A percentile compares a stretch with the other conserved stretches of the same genome.
Evolutionary conservation across 176 grass and related monocot genomes (phyloP).

Genomic region (Carex cristatella): DNA sequence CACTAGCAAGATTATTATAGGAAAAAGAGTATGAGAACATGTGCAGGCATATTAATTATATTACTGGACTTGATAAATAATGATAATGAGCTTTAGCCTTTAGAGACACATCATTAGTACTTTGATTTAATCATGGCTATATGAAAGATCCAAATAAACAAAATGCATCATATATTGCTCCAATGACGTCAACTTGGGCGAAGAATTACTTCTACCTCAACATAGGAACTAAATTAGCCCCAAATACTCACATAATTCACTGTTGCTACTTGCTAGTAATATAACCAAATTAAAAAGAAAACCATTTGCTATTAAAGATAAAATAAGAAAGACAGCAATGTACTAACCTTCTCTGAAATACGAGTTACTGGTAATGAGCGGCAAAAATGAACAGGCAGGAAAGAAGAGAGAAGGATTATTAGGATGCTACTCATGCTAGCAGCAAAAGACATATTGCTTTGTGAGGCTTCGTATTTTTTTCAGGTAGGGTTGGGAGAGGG

Average conservation of each 20-base stretch:
- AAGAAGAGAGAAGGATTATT: not conserved
- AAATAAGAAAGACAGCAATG: not conserved
- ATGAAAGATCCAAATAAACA: not conserved
- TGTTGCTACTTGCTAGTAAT: not conserved
- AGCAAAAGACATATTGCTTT: slow-evolving; percentile 10
- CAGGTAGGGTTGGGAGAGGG: too few relatives aligned
- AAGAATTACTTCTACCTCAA: not conserved
- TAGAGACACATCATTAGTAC: not conserved
- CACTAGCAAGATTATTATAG: not conserved
- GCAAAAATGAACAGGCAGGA: not conserved
- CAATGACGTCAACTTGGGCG: not conserved
- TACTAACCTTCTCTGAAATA: not conserved
- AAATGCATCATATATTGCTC: not conserved
- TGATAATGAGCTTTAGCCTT: not conserved
- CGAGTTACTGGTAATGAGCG: not conserved
- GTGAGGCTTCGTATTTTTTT: not conserved
- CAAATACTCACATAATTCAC: not conserved
- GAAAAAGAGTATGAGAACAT: not conserved
- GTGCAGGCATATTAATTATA: not conserved
- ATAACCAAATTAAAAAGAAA: not conserved
- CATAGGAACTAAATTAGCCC: not conserved
- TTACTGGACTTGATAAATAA: not conserved
- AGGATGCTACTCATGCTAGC: not conserved
- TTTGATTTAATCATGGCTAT: not conserved
- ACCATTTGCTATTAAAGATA: not conserved